Evolutionary conservation across 1,139 yeast genomes (phyloP).

Genomic region (Cylindricascospora bacillispora): DNA sequence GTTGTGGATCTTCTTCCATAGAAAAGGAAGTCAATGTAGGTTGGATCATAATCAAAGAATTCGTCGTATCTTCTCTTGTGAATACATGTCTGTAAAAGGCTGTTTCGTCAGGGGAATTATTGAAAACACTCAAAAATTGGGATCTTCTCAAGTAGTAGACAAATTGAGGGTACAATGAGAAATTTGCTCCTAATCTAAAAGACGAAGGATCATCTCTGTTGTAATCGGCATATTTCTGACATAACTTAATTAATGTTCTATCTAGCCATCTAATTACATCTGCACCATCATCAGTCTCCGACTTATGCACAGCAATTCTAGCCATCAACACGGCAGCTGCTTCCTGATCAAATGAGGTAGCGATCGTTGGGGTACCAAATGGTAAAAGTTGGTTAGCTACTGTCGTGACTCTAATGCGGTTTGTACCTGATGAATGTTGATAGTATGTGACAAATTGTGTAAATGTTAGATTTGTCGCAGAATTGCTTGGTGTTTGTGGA

Average conservation of each 20-base stretch:
- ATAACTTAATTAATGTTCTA: slow-evolving; percentile 68
- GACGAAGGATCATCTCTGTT: slow-evolving; percentile 64
- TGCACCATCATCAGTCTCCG: slow-evolving; percentile 63
- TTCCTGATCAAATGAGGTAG: slow-evolving; percentile 86
- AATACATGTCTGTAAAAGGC: slow-evolving; percentile 92
- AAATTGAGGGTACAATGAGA: slow-evolving; percentile 85
- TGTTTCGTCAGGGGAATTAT: slow-evolving; percentile 97
- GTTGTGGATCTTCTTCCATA: slow-evolving; percentile 77
- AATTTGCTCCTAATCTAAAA: slow-evolving; percentile 66
- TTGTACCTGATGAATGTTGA: slow-evolving; percentile 72
- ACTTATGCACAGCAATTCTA: slow-evolving; percentile 80
- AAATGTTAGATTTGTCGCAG: slow-evolving; percentile 25
- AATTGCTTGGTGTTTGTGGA: slow-evolving; percentile 27
- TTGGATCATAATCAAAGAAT: slow-evolving; percentile 90
- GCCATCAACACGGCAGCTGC: slow-evolving; percentile 97
- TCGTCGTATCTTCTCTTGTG: slow-evolving; percentile 81
- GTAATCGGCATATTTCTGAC: slow-evolving; percentile 82
- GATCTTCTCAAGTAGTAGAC: slow-evolving; percentile 94
- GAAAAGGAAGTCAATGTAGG: slow-evolving; percentile 86
- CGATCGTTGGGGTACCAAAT: slow-evolving; percentile 37
- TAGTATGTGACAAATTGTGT: slow-evolving; percentile 63
- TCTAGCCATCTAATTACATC: slow-evolving; percentile 82
- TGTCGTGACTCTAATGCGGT: slow-evolving; percentile 86
- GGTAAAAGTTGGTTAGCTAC: slow-evolving; percentile 52
- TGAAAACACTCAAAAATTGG: slow-evolving; percentile 90